Evolutionary conservation across 1,284 basidiomycete genomes (phyloP).

Genomic region (Apiotrichum brassicae): DNA sequence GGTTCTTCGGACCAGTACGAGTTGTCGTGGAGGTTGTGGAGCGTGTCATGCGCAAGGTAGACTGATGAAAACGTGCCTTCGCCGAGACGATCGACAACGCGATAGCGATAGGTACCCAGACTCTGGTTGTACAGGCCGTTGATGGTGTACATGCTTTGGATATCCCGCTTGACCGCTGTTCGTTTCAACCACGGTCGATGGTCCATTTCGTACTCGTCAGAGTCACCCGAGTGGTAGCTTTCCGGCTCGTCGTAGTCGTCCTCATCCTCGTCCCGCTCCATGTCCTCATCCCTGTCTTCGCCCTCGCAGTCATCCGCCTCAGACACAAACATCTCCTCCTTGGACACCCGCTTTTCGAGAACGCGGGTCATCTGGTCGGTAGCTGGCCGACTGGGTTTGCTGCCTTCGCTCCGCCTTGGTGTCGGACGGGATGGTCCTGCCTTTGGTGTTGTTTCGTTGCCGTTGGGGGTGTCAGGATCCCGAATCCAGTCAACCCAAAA

Average conservation of each 20-base stretch:
- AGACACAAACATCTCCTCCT: background rate
- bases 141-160: conserved; percentile 49
- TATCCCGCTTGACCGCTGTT: conserved; percentile 68
- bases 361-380: conserved; percentile 10
- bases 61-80: conserved; percentile 98
- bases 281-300: conserved; percentile 2
- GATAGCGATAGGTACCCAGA: conserved; percentile 53
- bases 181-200: conserved; percentile 58
- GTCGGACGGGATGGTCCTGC: conserved; percentile 15
- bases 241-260: conserved; percentile 15
- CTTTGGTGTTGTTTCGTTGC: conserved; percentile 53
- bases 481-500: conserved; percentile 31
- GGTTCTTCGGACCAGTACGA: conserved; percentile 63
- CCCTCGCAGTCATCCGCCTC: too few species aligned
- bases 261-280: conserved; percentile 12
- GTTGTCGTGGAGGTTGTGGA: conserved; percentile 73
- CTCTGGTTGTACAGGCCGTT: conserved; percentile 10
- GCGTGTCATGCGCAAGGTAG: conserved; percentile 87
- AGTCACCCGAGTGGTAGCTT: conserved; percentile 42
- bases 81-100: conserved; percentile 81
- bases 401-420: background rate
- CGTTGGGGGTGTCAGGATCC: conserved; percentile 25
- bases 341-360: background rate
- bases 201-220: conserved; percentile 43
- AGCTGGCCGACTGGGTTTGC: background rate